Base-by-base conservation (phyloP, 805 yeast species). In the Kodamaea kaohsiungensis region DNA sequence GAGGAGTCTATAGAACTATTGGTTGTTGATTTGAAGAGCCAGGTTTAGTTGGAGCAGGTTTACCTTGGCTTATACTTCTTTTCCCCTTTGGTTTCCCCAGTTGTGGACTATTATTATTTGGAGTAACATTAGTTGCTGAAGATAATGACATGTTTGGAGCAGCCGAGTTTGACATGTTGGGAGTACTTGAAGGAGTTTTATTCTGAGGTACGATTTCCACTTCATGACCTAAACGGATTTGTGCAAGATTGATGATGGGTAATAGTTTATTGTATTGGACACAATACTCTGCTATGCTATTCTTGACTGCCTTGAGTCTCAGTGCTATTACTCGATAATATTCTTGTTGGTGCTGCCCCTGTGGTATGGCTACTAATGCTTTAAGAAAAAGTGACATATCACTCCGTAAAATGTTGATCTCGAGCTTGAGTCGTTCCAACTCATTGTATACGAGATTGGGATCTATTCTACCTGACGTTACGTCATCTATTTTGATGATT, bases 161-260 rank as follows among this genome's bases (percentile, higher is more conserved):
- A 15, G 25, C 38, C 6, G 48, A 17, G 33, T 19, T 33, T 13
- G 43, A 10, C 22, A 33, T 49, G 46, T 49, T 49, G 3, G 52
- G 39, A 30, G 52, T 33, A 12, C 42, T 37, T 2, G 45, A 40
- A 7, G 45, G 45, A 12, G 46, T 39, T n/a, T 42, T 30, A 22
- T 45, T 45, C 52, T 62, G 66, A n/a, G 76, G 70, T n/a, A 69
- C 65, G 10, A 70, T 75, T 58, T 80, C 84, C 2, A 78, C 83
- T 43, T 77, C 81, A 53, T 78, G 73, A 0, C 85, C 85, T 48
- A 76, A 66, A 55, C 77, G 79, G 33, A 78, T 72, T 61, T 81
- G 84, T 1, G 84, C 72, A 56, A 79, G 71, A 57, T 81, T 72
- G 43, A 82, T 77, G 43, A 82, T 72, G 3, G 86, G 85, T 2